Evolutionary conservation across 2,329 filamentous ascomycete genomes (phyloP), one percentile per base, ranked within the genome.

Genomic region (Pestalotiopsis sp.): DNA sequence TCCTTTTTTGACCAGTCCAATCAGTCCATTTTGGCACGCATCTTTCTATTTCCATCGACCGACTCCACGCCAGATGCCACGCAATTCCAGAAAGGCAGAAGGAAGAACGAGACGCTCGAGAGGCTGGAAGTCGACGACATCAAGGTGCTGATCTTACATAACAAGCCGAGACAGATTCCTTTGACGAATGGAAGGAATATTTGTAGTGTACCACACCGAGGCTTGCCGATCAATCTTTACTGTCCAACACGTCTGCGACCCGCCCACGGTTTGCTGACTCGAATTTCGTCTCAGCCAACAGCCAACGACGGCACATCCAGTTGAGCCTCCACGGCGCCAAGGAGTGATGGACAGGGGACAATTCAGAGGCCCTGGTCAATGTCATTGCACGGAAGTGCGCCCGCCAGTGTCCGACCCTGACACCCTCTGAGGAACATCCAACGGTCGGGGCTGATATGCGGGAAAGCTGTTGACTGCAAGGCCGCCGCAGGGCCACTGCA

Each of bases 251-350:
- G 11, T 64, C 61, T 64, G 61, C 20, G 40, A 64, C 61, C 41
- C 38, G 61, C 38, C 38, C 23, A 13, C 23, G 38, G 45, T 17
- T 49, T 52, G 61, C 61, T 41, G 61, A 45, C 61, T 45, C 17
- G 20, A 23, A 20, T 52, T 20, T 20, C 61, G 61, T 64, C 61
- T 45, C 61, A 64, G 40, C 61, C 61, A 64, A 31, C 61, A 36
- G 31, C 31, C 31, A 64, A 52, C 61, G 61, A 52, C 61, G 61
- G 61, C 61, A 49, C 61, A 23, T 64, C 25, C 61, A 49, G 38
- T 64, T 45, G 61, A 64, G 61, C 61, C 61, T 64, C 61, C 61
- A 64, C 41, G 36, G 38, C 61, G 61, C 61, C 61, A 64, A 64
- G 61, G n/a, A 36, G 25, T 25, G 61, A 64, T 64, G 17, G 38